phyloP scores from a whole-genome alignment of 2,329 filamentous ascomycete genomes.

The Verticillium dahliae region DNA sequence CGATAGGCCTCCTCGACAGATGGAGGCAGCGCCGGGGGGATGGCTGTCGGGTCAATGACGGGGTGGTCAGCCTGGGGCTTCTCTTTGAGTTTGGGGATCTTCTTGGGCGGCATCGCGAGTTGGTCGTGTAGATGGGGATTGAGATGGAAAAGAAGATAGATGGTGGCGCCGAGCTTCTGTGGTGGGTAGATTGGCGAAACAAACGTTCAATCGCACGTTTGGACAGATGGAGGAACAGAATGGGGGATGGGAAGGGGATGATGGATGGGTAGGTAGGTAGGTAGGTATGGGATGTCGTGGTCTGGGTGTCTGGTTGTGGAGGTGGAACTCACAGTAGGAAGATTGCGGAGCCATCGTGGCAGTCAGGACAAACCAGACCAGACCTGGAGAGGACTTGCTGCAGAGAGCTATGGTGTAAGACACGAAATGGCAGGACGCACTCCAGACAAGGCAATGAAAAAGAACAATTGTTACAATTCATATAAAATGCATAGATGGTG shows the following conservation, averaged over 20 bases:
- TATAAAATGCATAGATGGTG: background rate
- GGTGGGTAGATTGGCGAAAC: background rate
- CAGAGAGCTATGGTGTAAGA: background rate
- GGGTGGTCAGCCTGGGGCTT: conserved; percentile 28
- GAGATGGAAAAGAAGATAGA: background rate
- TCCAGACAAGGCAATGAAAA: background rate
- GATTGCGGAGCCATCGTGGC: conserved; percentile 12
- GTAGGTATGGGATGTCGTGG: conserved; percentile 1
- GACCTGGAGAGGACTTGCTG: background rate
- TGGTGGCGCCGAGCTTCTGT: background rate
- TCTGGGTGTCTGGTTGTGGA: background rate
- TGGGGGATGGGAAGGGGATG: conserved; percentile 4
- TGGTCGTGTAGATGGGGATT: conserved; percentile 1
- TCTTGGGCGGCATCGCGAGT: conserved; percentile 26
- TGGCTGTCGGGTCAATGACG: conserved; percentile 29
- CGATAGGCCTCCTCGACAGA: conserved; percentile 95
- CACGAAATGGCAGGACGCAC: background rate
- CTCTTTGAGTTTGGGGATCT: conserved; percentile 25
- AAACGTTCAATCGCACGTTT: background rate
- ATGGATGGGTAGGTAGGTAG: background rate
- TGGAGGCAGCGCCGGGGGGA: conserved; percentile 65
- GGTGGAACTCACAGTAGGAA: conserved; percentile 7
- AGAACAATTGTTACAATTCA: background rate
- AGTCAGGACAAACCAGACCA: background rate
- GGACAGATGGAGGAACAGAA: background rate